Evolutionary conservation across 305 asterid species (phyloP).

Genomic region (Solanum aculeatissimum): DNA sequence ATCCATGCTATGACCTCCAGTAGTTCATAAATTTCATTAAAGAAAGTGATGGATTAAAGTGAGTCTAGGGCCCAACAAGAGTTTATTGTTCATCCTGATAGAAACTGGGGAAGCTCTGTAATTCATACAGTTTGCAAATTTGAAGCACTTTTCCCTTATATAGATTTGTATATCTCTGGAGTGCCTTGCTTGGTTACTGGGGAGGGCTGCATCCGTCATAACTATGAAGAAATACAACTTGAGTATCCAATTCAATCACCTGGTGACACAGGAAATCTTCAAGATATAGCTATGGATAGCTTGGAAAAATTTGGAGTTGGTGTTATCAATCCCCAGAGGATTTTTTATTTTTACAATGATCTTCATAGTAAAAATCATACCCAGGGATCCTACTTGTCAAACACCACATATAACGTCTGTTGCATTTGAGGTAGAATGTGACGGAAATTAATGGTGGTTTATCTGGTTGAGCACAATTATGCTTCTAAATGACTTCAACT

Average conservation of each 20-base stretch:
- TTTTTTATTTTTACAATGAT: slow-evolving; percentile 31
- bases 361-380: slow-evolving; percentile 48
- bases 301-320: slow-evolving; percentile 54
- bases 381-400: slow-evolving; percentile 42
- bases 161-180: slow-evolving; percentile 40
- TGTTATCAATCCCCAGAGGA: slow-evolving; percentile 29
- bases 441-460: background rate
- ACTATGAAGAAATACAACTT: slow-evolving; percentile 25
- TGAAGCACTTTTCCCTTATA: background rate
- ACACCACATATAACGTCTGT: slow-evolving; percentile 48
- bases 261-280: slow-evolving; percentile 35
- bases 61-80: background rate
- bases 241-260: slow-evolving; percentile 46
- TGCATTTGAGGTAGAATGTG: slow-evolving; percentile 20
- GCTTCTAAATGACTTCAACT: background rate
- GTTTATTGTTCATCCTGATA: background rate
- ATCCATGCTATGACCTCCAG: slow-evolving; percentile 23
- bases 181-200: slow-evolving; percentile 37
- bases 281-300: slow-evolving; percentile 40
- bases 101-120: background rate
- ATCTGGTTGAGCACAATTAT: background rate
- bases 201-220: slow-evolving; percentile 25
- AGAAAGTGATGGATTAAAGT: slow-evolving; percentile 23
- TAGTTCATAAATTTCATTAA: slow-evolving; percentile 33
- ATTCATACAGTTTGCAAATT: background rate